Conservation (phyloP, 495 filamentous ascomycete species). For the Ramalina intermedia region DNA sequence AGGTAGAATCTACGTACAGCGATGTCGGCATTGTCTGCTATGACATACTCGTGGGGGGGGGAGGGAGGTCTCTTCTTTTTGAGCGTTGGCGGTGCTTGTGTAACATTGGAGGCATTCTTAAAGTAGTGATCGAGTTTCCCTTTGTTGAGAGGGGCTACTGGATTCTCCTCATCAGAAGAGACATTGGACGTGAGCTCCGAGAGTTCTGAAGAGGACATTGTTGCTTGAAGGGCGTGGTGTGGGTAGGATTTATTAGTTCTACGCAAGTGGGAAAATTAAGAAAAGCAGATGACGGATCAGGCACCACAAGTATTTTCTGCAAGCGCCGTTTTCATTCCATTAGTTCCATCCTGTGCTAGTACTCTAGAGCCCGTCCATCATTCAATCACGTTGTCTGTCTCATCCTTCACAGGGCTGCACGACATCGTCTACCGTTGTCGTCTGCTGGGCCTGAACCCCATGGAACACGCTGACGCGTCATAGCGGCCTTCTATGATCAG, state of each 20-base stretch:
- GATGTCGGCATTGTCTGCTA: constrained; percentile 79
- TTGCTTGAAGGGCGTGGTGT: constrained; percentile 9
- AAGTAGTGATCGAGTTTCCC: constrained; percentile 18
- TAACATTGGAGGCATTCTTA: constrained; percentile 30
- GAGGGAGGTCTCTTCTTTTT: constrained; percentile 62
- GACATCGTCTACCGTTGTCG: too few species aligned
- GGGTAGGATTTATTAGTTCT: constrained; percentile 6
- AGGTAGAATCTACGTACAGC: constrained; percentile 46
- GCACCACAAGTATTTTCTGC: background rate
- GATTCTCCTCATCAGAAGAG: constrained; percentile 39
- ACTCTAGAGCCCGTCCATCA: background rate
- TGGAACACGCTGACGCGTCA: too few species aligned
- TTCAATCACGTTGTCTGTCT: background rate
- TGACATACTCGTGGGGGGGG: constrained; percentile 74
- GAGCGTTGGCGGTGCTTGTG: constrained; percentile 47
- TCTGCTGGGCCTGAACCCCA: too few species aligned
- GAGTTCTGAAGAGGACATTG: constrained; percentile 37
- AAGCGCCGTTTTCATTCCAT: background rate
- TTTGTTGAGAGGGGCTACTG: constrained; percentile 22
- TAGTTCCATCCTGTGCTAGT: background rate
- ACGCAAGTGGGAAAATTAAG: background rate
- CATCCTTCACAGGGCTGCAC: background rate
- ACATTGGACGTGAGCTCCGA: constrained; percentile 47
- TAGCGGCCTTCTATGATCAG: too few species aligned
- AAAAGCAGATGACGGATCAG: background rate